Base-by-base conservation (phyloP, 164 flowering plant species). In the Vitis rotundifolia region DNA sequence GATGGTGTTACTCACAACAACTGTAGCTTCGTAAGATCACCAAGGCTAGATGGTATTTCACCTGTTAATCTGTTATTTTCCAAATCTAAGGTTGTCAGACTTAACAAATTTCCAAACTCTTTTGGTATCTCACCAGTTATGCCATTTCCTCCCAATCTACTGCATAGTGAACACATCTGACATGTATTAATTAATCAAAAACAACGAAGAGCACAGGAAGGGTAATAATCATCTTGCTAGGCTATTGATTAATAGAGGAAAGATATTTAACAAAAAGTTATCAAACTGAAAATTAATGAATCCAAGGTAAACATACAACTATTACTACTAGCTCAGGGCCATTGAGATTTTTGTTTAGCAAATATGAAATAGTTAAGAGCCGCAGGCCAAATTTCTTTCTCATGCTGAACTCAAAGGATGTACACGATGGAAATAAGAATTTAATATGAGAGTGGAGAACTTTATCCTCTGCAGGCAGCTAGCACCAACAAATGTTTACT, bases 71-170 rank as follows among this genome's bases (percentile, higher is more conserved):
- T 86, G 70, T 93, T 95, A 60, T 85, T 77, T 71, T 78, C 91
- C 78, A 95, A 82, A 78, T 88, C 83, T 85, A 93, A 84, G 78
- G 28, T 83, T 48, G 79, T 77, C 80, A 95, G 76, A 77, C 80
- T 87, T 48, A 88, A 71, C 77, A 95, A 77, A 68, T 88, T 84
- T 57, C 98, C 98, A 55, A 88, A 77, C 79, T 93, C 91, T 62
- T 82, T 54, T 13, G 99, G 99, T 80, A 95, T 93, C 72, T 73
- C 80, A 73, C 98, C 99, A 63, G 83, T 84, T 76, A 93, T 88
- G 69, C 80, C 78, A 80, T 87, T 91, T 67, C 93, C 97, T 84
- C 80, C 92, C 80, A 95, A 73, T 29, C 83, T 68, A 22, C 99
- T 94, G 84, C 83, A 82, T 26, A 60, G 26, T 22, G 26, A 22